Evolutionary conservation across 176 grass and related monocot genomes (phyloP).

Genomic region (Luzula sylvatica): DNA sequence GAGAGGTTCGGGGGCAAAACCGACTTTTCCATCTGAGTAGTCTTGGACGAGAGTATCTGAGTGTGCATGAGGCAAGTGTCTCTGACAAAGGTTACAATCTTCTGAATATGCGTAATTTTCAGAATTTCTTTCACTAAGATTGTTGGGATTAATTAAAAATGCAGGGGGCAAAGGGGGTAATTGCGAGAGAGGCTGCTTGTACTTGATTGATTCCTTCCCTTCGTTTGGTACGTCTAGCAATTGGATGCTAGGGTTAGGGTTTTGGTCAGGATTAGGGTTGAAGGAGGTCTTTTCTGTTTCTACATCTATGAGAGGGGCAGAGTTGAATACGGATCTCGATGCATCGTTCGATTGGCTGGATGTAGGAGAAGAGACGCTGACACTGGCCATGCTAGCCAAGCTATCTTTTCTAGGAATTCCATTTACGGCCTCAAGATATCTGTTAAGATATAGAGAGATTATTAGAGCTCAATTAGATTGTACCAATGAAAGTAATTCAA

Average conservation of each 20-base stretch:
- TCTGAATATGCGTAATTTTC: constrained; percentile 20
- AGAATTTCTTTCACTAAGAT: constrained; percentile 7
- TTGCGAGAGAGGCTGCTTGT: constrained; percentile 78
- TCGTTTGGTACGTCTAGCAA: constrained; percentile 12
- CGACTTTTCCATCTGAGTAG: constrained; percentile 29
- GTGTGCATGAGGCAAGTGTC: constrained; percentile 54
- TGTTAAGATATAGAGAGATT: constrained; percentile 1
- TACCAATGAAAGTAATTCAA: no score
- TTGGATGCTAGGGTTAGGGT: constrained; percentile 2
- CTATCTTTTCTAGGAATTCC: constrained; percentile 73
- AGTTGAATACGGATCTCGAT: constrained; percentile 35
- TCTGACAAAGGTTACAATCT: constrained; percentile 70
- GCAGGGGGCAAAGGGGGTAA: constrained; percentile 79
- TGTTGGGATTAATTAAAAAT: constrained; percentile 50
- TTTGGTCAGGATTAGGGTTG: not conserved
- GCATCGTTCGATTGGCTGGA: constrained; percentile 48
- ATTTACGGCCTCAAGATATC: constrained; percentile 68
- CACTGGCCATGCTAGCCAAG: constrained; percentile 42
- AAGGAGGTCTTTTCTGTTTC: constrained; percentile 14
- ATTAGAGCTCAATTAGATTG: no score
- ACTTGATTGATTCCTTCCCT: constrained; percentile 42
- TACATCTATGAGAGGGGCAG: constrained; percentile 35
- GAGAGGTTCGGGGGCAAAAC: constrained; percentile 21
- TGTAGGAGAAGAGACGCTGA: constrained; percentile 50
- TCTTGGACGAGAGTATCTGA: constrained; percentile 63